Base-by-base conservation (phyloP, 1,284 basidiomycete genomes). In the Sutorius eximius region DNA sequence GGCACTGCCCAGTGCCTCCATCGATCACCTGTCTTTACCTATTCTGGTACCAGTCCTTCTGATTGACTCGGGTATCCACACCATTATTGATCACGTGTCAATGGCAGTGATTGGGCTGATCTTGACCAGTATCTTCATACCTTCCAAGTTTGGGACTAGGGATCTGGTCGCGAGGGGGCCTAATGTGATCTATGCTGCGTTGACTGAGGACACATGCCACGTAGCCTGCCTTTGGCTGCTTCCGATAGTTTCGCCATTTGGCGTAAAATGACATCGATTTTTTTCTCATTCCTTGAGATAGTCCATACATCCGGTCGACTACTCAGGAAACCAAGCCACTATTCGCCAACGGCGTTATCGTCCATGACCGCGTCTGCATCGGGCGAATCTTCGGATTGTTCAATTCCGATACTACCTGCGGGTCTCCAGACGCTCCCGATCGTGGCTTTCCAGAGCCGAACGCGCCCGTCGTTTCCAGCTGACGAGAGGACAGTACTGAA, bases 371-470 rank as follows among this genome's bases (percentile, higher is more conserved):
- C 49, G 40, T 73, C 69, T 32, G 52, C 62, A 24, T 72, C 65
- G 27, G 79, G 80, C 43, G 73, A 72, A 57, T 87, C 84, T 55
- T 86, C 83, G 6, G 78, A 75, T 59, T 90, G 85, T 64, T 91
- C 88, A 41, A 91, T 86, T 43, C 86, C 86, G 51, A 91, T 82
- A 56, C 85, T 85, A 6, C 90, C 90, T 29, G 88, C 88, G 5
- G 87, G 77, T 58, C 87, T 75, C 89, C 89, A 92, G 15, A 89
- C 84, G 51, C 78, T 86, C 9, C 85, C 86, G 15, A 79, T 79
- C 0, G 85, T 86, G 15, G 88, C 87, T 71, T 96, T 96, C 90
- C 93, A 97, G 36, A 97, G 72, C 20, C 93, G 79, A 32, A 97
- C 83, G 15, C 88, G 82, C 0, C 93, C 95, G 59, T 97, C 95